phyloP scores from a whole-genome alignment of 495 filamentous ascomycete species.

The Neurospora africana region DNA sequence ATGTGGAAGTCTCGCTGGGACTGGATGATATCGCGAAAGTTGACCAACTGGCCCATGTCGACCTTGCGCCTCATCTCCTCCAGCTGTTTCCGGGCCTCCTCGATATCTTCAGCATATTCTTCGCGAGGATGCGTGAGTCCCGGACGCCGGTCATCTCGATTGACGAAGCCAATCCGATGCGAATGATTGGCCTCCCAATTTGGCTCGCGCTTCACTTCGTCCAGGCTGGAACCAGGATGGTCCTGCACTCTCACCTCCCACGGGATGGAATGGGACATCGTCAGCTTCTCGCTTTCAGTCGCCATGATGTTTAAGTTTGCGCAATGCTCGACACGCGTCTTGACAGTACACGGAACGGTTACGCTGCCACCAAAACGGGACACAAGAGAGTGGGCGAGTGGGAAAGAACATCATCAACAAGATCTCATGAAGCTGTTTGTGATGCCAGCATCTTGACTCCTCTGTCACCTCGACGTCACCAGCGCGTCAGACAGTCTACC shows the following conservation, averaged over 20 bases:
- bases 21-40: conserved; percentile 11
- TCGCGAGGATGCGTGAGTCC: background rate
- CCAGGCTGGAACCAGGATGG: conserved; percentile 6
- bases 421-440: background rate
- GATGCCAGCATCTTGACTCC: background rate
- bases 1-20: conserved; percentile 4
- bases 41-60: conserved; percentile 3
- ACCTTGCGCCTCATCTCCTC: background rate
- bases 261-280: conserved; percentile 1
- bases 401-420: background rate
- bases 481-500: background rate
- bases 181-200: conserved; percentile 1
- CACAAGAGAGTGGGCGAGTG: background rate
- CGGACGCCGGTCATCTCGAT: conserved; percentile 2
- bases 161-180: conserved; percentile 7
- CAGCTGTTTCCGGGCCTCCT: background rate
- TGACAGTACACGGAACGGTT: background rate
- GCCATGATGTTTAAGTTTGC: background rate
- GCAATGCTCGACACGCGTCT: background rate
- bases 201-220: conserved; percentile 5
- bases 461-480: background rate
- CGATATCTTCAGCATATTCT: background rate
- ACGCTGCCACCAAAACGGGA: background rate
- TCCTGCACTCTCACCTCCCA: conserved; percentile 2
- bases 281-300: background rate